A percentile compares a stretch with the other conserved stretches of the same genome.
phyloP scores from a whole-genome alignment of 2,329 filamentous ascomycete genomes.

The Scleromitrula shiraiana region DNA sequence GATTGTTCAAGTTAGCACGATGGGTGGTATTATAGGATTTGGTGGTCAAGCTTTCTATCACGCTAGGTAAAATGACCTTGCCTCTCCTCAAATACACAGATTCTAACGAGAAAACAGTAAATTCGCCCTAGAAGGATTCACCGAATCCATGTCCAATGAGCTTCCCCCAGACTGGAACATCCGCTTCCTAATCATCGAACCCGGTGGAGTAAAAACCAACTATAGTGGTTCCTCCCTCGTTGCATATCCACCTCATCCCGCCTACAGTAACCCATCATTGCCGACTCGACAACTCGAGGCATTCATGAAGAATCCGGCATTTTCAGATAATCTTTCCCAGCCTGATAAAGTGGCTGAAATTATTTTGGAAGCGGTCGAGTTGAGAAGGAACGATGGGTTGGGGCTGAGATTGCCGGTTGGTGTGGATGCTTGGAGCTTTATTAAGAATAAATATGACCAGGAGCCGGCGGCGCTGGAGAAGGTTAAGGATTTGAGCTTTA shows the following conservation, averaged over 20 bases:
- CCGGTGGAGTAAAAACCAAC: constrained; percentile 34
- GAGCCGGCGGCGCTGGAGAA: background rate
- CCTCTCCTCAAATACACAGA: too few relatives aligned
- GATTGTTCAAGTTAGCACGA: constrained; percentile 33
- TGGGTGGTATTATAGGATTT: constrained; percentile 30
- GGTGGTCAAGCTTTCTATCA: constrained; percentile 33
- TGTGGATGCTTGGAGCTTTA: constrained; percentile 15
- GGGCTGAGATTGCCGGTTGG: constrained; percentile 17
- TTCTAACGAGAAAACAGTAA: constrained; percentile 21
- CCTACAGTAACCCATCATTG: constrained; percentile 21
- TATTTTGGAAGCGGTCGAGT: constrained; percentile 7
- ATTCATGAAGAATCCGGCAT: constrained; percentile 6
- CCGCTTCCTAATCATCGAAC: constrained; percentile 33
- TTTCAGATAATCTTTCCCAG: constrained; percentile 9
- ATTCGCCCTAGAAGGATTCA: constrained; percentile 34
- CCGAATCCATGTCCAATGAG: constrained; percentile 30
- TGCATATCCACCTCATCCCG: constrained; percentile 11
- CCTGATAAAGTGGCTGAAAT: constrained; percentile 11
- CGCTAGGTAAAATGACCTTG: constrained; percentile 19
- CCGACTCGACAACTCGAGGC: constrained; percentile 22
- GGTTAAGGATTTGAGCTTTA: background rate
- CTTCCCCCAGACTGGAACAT: constrained; percentile 31
- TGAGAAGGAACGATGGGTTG: constrained; percentile 11
- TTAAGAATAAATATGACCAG: constrained; percentile 12
- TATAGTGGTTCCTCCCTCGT: constrained; percentile 13